Evolutionary conservation across 306 rosid species (phyloP).

Genomic region (Cucurbita moschata): DNA sequence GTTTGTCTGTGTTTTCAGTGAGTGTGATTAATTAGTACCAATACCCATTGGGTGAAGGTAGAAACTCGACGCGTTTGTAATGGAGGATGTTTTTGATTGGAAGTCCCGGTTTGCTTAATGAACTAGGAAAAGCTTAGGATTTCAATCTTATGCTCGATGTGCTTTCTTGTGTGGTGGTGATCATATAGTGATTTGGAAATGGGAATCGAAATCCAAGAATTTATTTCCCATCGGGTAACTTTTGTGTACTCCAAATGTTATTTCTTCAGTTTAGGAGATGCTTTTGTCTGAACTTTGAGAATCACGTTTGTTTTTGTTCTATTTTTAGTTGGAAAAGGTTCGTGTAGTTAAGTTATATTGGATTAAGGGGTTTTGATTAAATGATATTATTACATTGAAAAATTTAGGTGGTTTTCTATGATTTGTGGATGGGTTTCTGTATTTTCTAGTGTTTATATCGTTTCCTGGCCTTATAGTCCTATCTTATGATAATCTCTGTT

Average conservation of each 20-base stretch:
- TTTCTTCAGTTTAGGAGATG: background rate
- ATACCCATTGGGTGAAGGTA: background rate
- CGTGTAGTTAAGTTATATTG: background rate
- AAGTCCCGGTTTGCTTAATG: background rate
- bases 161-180: background rate
- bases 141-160: background rate
- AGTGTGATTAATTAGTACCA: background rate
- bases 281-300: background rate
- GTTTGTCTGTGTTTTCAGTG: slow-evolving; percentile 8
- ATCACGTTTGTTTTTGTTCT: background rate
- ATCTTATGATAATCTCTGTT: background rate
- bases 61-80: background rate
- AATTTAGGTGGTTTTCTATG: background rate
- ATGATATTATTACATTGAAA: background rate
- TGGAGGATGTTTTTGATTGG: background rate
- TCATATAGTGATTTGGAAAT: slow-evolving; percentile 5
- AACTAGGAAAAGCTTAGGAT: background rate
- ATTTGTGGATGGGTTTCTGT: background rate
- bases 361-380: background rate
- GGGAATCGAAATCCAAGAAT: background rate
- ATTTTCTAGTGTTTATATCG: background rate
- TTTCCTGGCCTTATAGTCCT: background rate
- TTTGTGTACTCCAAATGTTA: background rate
- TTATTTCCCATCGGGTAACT: background rate
- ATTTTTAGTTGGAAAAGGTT: background rate